These are phyloP conservation scores for Cordyceps cicadae DNA, from an alignment of 2,329 filamentous ascomycete genomes.

Conservation along the genomic window DNA sequence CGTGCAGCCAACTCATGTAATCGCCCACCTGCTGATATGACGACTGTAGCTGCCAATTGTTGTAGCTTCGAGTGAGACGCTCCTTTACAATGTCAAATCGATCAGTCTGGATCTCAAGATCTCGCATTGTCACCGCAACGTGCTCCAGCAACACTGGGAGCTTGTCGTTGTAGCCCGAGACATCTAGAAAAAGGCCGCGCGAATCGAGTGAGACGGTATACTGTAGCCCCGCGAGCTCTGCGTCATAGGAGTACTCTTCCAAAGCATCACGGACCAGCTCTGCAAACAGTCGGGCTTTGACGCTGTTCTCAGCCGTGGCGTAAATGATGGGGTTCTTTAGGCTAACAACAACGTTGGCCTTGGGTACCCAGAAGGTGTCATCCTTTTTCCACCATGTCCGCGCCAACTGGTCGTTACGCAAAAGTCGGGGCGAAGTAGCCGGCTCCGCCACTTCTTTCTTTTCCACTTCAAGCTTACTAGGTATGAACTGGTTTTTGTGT, in stretches of 20 bases:
- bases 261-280: slow-evolving; percentile 83
- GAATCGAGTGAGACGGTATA: slow-evolving; percentile 70
- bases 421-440: slow-evolving; percentile 64
- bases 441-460: slow-evolving; percentile 82
- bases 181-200: slow-evolving; percentile 66
- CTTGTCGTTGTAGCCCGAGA: slow-evolving; percentile 95
- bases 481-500: slow-evolving; percentile 92
- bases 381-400: slow-evolving; percentile 98
- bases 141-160: slow-evolving; percentile 84
- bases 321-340: slow-evolving; percentile 72
- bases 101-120: slow-evolving; percentile 76
- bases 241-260: slow-evolving; percentile 91
- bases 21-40: slow-evolving; percentile 84
- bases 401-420: slow-evolving; percentile 73
- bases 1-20: slow-evolving; percentile 72
- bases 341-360: slow-evolving; percentile 77
- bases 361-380: slow-evolving; percentile 96
- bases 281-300: slow-evolving; percentile 73
- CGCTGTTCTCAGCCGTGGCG: slow-evolving; percentile 66
- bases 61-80: slow-evolving; percentile 63
- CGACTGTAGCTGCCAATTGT: slow-evolving; percentile 81
- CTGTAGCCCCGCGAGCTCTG: slow-evolving; percentile 80
- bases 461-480: slow-evolving; percentile 85
- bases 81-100: slow-evolving; percentile 91
- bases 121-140: slow-evolving; percentile 73